Evolutionary conservation across 768 basidiomycete species (phyloP).

Genomic region (Kwoniella heveanensis): DNA sequence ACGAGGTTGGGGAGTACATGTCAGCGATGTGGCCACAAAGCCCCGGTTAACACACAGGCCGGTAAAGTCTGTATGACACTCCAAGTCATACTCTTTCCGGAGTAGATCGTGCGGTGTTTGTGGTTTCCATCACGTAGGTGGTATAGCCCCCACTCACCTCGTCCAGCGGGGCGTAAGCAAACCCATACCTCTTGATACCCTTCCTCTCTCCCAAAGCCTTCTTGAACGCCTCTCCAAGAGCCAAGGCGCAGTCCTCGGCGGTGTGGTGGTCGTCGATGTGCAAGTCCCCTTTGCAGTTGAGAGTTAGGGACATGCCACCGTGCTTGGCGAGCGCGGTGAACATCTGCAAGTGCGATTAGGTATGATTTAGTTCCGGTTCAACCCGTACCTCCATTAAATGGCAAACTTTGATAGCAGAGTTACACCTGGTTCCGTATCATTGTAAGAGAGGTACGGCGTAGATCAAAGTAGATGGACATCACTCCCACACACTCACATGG

Average conservation of each 20-base stretch:
- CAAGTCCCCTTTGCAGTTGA: constrained; percentile 92
- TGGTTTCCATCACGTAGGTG: too few species aligned
- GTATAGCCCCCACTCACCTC: constrained; percentile 64
- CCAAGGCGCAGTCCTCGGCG: constrained; percentile 76
- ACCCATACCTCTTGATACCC: constrained; percentile 93
- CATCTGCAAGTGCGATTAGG: too few species aligned
- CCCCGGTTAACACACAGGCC: neutral
- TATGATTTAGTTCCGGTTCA: too few species aligned
- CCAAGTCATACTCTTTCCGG: too few species aligned
- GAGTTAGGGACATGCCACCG: constrained; percentile 83
- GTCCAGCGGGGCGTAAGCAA: constrained; percentile 93
- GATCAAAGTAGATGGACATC: too few species aligned
- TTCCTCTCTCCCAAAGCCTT: constrained; percentile 89
- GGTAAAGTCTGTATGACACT: too few species aligned
- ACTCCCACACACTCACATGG: constrained; percentile 67
- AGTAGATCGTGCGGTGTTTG: too few species aligned
- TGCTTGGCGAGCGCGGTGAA: constrained; percentile 97
- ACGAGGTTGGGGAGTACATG: neutral
- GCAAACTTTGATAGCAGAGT: too few species aligned
- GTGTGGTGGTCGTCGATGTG: constrained; percentile 99
- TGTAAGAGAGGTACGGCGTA: too few species aligned
- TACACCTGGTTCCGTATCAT: too few species aligned
- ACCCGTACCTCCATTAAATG: too few species aligned
- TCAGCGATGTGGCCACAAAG: constrained; percentile 8
- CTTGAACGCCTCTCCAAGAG: constrained; percentile 74